Evolutionary conservation across 495 filamentous ascomycete species (phyloP).

Genomic region (Talaromyces stipitatus): DNA sequence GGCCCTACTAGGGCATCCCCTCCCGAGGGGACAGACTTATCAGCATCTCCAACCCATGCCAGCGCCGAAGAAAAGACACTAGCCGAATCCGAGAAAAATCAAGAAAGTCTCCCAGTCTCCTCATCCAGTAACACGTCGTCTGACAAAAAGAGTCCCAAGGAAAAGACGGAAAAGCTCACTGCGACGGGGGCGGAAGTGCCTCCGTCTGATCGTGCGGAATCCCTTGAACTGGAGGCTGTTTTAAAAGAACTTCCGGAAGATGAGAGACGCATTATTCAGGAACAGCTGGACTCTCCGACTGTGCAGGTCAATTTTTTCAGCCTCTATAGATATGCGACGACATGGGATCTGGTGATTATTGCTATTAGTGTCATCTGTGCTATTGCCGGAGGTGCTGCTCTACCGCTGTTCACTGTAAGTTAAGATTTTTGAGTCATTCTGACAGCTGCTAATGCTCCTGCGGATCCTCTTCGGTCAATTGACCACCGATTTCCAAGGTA

Average conservation of each 20-base stretch:
- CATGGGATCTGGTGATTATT: slow-evolving; percentile 67
- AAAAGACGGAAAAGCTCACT: not conserved
- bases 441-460: not conserved
- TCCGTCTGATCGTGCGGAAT: not conserved
- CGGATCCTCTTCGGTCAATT: slow-evolving; percentile 69
- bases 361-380: slow-evolving; percentile 55
- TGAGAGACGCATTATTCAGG: slow-evolving; percentile 60
- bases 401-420: slow-evolving; percentile 80
- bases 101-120: not conserved
- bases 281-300: slow-evolving; percentile 61
- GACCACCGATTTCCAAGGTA: slow-evolving; percentile 62
- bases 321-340: slow-evolving; percentile 75
- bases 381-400: slow-evolving; percentile 69
- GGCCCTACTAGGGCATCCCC: not conserved
- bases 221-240: slow-evolving; percentile 24
- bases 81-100: not conserved
- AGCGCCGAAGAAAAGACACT: not conserved
- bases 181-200: not conserved
- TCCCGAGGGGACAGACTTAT: not conserved
- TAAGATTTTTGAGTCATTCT: not conserved
- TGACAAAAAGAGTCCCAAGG: not conserved
- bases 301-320: slow-evolving; percentile 57
- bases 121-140: not conserved
- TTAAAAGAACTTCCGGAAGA: slow-evolving; percentile 33
- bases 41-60: not conserved